Conservation (phyloP, 495 filamentous ascomycete genomes). For the Lineolata rhizophorae region DNA sequence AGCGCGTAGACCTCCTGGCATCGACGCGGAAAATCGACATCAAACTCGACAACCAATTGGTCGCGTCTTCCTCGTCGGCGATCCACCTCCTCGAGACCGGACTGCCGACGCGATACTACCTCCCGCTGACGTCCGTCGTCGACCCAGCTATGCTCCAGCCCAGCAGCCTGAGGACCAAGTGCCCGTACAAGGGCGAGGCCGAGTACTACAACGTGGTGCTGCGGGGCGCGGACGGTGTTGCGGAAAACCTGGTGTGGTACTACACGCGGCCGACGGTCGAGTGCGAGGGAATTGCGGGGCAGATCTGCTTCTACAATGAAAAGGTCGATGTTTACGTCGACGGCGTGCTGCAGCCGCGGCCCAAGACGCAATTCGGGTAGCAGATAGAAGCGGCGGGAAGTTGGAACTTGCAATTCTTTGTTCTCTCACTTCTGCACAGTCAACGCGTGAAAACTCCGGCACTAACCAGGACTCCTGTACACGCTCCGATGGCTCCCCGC, state of each 20-base stretch:
- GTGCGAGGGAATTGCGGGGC: slow-evolving; percentile 3
- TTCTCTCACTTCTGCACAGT: too few relatives aligned
- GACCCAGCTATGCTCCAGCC: slow-evolving; percentile 2
- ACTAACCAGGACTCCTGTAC: too few relatives aligned
- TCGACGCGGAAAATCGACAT: slow-evolving; percentile 3
- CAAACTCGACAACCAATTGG: slow-evolving; percentile 4
- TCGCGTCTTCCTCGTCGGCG: slow-evolving; percentile 3
- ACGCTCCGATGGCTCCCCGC: too few relatives aligned
- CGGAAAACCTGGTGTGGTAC: slow-evolving; percentile 5
- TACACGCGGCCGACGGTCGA: slow-evolving; percentile 4
- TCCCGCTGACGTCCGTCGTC: slow-evolving; percentile 4
- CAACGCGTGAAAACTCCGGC: too few relatives aligned
- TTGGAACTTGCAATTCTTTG: too few relatives aligned
- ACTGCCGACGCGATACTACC: slow-evolving; percentile 4
- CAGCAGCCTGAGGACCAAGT: slow-evolving; percentile 3
- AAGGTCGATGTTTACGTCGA: slow-evolving; percentile 3
- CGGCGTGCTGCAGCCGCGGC: slow-evolving; percentile 1
- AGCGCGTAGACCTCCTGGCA: slow-evolving; percentile 4
- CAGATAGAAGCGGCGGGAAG: too few relatives aligned
- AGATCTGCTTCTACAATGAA: slow-evolving; percentile 7
- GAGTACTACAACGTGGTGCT: slow-evolving; percentile 1
- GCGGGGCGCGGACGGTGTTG: background rate
- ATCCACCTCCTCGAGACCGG: slow-evolving; percentile 5
- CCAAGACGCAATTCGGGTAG: background rate
- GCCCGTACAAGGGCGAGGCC: slow-evolving; percentile 7